A percentile compares a stretch with the other conserved stretches of the same genome.
Evolutionary conservation across 2,329 filamentous ascomycete species (phyloP).

Genomic region (Arthrocladium fulminans): DNA sequence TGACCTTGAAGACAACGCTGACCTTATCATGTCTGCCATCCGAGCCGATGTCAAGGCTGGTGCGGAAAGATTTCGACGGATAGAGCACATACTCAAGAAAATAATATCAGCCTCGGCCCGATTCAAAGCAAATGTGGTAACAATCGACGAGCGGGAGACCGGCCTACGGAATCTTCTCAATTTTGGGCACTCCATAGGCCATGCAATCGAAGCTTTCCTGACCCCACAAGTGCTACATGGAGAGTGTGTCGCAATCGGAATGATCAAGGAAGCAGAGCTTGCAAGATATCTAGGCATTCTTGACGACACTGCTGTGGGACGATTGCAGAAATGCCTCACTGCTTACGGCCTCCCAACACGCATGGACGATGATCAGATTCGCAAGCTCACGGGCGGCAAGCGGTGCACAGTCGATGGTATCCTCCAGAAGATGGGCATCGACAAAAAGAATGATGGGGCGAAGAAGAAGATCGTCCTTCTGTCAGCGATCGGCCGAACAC

Average conservation of each 20-base stretch:
- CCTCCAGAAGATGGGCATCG: constrained; percentile 88
- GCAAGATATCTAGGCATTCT: constrained; percentile 81
- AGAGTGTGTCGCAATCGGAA: constrained; percentile 91
- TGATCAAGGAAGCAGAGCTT: constrained; percentile 95
- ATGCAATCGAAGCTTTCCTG: constrained; percentile 90
- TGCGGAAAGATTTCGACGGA: constrained; percentile 56
- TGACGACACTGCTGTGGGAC: constrained; percentile 75
- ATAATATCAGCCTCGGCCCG: constrained; percentile 84
- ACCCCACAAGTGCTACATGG: constrained; percentile 93
- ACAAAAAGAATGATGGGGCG: constrained; percentile 95
- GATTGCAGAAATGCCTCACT: constrained; percentile 86
- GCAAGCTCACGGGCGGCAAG: constrained; percentile 75
- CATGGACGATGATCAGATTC: constrained; percentile 70
- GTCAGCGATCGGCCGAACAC: constrained; percentile 76
- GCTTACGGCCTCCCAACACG: constrained; percentile 86
- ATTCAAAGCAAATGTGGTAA: constrained; percentile 91
- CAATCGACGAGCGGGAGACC: constrained; percentile 86
- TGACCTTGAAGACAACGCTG: constrained; percentile 70
- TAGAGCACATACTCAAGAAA: constrained; percentile 61
- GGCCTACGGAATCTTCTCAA: constrained; percentile 91
- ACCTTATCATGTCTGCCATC: constrained; percentile 64
- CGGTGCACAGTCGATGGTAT: constrained; percentile 77
- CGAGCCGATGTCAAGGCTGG: constrained; percentile 51
- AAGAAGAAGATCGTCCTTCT: constrained; percentile 95
- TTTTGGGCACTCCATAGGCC: constrained; percentile 95